Evolutionary conservation across 2,329 filamentous ascomycete genomes (phyloP).

Genomic region (Chaetomiaceae sp.): DNA sequence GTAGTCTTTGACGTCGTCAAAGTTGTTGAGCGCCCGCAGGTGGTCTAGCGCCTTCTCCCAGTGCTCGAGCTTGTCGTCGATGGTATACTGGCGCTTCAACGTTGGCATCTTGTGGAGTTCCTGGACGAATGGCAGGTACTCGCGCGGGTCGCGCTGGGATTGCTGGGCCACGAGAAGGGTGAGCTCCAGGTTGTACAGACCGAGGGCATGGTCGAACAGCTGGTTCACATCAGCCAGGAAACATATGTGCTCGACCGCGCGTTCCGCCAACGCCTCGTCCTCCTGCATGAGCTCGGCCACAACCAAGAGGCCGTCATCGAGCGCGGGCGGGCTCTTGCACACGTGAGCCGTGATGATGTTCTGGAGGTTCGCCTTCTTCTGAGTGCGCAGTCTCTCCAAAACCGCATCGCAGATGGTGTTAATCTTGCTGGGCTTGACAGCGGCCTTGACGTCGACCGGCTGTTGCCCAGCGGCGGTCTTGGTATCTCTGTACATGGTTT

Average conservation of each 20-base stretch:
- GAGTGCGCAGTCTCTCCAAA: constrained; percentile 58
- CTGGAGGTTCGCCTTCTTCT: constrained; percentile 65
- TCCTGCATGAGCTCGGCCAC: constrained; percentile 70
- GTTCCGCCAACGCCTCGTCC: constrained; percentile 69
- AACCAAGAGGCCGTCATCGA: constrained; percentile 76
- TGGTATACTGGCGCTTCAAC: constrained; percentile 70
- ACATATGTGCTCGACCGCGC: constrained; percentile 92
- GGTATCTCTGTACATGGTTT: constrained; percentile 91
- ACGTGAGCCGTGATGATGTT: constrained; percentile 94
- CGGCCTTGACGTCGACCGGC: background rate
- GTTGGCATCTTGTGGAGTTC: constrained; percentile 70
- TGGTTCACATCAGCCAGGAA: constrained; percentile 92
- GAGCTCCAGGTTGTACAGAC: constrained; percentile 86
- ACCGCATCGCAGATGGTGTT: constrained; percentile 87
- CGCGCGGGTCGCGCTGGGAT: constrained; percentile 88
- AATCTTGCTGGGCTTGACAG: constrained; percentile 54
- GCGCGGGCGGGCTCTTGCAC: constrained; percentile 85
- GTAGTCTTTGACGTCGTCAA: constrained; percentile 75
- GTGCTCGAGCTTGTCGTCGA: constrained; percentile 82
- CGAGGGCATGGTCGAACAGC: constrained; percentile 84
- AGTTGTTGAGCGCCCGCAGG: constrained; percentile 66
- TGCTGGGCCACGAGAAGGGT: constrained; percentile 89
- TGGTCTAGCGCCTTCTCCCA: constrained; percentile 72
- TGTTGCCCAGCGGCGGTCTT: constrained; percentile 39
- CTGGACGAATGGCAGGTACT: constrained; percentile 93